Evolutionary conservation across 2,329 filamentous ascomycete genomes (phyloP).

Genomic region (Pseudofabraea citricarpa): DNA sequence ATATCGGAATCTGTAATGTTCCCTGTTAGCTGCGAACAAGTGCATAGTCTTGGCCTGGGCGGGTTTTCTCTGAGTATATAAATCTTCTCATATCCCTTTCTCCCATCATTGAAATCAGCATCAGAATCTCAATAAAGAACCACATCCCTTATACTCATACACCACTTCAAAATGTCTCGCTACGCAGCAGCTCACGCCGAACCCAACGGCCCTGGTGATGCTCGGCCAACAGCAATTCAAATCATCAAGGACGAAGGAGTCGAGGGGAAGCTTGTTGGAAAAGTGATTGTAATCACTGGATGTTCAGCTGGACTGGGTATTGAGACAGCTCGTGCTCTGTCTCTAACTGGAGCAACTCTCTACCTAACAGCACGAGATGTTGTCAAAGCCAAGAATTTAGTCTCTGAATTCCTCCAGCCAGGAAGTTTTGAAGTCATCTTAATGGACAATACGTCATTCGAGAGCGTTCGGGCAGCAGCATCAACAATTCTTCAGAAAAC

Average conservation of each 20-base stretch:
- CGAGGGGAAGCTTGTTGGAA: slow-evolving; percentile 31
- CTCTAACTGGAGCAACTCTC: slow-evolving; percentile 29
- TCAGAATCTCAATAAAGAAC: no score
- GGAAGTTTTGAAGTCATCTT: slow-evolving; percentile 24
- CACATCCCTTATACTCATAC: not conserved
- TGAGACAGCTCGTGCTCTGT: slow-evolving; percentile 30
- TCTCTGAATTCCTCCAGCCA: slow-evolving; percentile 35
- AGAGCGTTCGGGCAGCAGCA: slow-evolving; percentile 24
- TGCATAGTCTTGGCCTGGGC: no score
- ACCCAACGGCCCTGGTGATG: slow-evolving; percentile 7
- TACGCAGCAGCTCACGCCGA: slow-evolving; percentile 4
- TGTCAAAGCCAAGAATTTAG: slow-evolving; percentile 22
- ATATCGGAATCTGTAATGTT: no score
- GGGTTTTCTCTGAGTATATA: no score
- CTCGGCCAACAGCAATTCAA: slow-evolving; percentile 20
- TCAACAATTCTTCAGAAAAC: slow-evolving; percentile 19
- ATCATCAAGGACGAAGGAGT: slow-evolving; percentile 20
- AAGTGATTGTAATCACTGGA: slow-evolving; percentile 31
- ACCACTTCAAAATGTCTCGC: slow-evolving; percentile 3
- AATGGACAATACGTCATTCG: slow-evolving; percentile 28
- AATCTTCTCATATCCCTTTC: no score
- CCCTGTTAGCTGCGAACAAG: no score
- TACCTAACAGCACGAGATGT: slow-evolving; percentile 29
- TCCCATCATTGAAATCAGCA: no score
- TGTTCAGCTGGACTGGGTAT: slow-evolving; percentile 30